Conservation (phyloP, 352 stramenopile genomes). For the Poterioochromonas sp. region DNA sequence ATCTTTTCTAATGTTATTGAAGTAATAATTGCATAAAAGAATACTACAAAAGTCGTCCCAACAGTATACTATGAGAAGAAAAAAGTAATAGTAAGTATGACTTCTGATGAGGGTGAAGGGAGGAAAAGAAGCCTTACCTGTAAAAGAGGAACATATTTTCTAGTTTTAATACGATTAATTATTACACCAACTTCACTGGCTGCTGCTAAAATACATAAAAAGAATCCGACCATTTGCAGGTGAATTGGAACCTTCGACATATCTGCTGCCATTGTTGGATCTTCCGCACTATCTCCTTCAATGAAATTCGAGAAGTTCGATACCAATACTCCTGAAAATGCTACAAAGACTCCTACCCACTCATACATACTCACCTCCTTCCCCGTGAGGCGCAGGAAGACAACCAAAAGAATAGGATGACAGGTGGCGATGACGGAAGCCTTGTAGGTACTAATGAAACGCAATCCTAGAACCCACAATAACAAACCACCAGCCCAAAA, state of each 20-base stretch:
- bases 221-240: not conserved
- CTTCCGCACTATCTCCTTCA: not conserved
- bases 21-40: not conserved
- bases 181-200: not conserved
- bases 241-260: not conserved
- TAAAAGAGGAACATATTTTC: constrained; percentile 19
- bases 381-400: not conserved
- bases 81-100: not conserved
- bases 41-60: not conserved
- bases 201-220: constrained; percentile 1
- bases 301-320: not conserved
- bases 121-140: not conserved
- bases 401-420: not conserved
- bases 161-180: not conserved
- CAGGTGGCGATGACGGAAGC: not conserved
- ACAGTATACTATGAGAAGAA: not conserved
- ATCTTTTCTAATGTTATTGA: not conserved
- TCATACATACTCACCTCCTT: not conserved
- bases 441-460: not conserved
- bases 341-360: not conserved
- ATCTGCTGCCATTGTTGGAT: not conserved
- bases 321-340: not conserved
- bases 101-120: not conserved
- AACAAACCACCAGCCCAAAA: not conserved
- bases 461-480: not conserved